phyloP scores from a whole-genome alignment of 2,329 filamentous ascomycete genomes.

The Diaporthe batatas region DNA sequence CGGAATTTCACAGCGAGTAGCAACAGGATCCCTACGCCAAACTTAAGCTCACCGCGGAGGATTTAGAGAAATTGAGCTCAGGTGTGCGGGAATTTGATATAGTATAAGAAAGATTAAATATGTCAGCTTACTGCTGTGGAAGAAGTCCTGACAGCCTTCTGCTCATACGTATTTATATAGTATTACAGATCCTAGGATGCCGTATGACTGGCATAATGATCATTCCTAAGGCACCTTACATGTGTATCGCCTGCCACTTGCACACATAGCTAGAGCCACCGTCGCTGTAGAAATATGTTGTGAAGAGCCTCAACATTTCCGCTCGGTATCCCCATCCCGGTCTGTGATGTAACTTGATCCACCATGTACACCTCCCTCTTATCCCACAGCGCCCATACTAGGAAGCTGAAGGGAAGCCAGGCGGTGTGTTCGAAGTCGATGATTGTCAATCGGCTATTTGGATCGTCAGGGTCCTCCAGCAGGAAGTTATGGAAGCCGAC shows the following conservation, averaged over 20 bases:
- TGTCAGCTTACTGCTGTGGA: neutral
- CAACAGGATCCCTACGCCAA: neutral
- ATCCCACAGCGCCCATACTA: slow-evolving; percentile 20
- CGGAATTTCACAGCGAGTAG: too few relatives aligned
- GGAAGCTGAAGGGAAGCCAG: slow-evolving; percentile 25
- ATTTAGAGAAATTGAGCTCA: neutral
- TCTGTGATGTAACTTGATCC: neutral
- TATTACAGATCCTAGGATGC: too few relatives aligned
- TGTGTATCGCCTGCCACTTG: neutral
- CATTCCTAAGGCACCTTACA: neutral
- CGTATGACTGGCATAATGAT: too few relatives aligned
- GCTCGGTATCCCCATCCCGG: neutral
- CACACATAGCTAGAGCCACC: neutral
- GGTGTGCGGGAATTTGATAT: neutral
- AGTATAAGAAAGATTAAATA: neutral
- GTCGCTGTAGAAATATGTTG: neutral
- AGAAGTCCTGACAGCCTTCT: too few relatives aligned
- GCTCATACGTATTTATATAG: too few relatives aligned
- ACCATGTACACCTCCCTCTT: slow-evolving; percentile 2
- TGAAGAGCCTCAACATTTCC: slow-evolving; percentile 3
- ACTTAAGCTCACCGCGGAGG: neutral
- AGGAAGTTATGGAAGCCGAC: slow-evolving; percentile 2
- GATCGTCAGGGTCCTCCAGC: slow-evolving; percentile 12
- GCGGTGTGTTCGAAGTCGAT: slow-evolving; percentile 21
- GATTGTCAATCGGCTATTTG: neutral